Evolutionary conservation across 1,284 basidiomycete genomes (phyloP), one percentile per base, ranked within the genome.

Genomic region (Microbotryum scabiosae): DNA sequence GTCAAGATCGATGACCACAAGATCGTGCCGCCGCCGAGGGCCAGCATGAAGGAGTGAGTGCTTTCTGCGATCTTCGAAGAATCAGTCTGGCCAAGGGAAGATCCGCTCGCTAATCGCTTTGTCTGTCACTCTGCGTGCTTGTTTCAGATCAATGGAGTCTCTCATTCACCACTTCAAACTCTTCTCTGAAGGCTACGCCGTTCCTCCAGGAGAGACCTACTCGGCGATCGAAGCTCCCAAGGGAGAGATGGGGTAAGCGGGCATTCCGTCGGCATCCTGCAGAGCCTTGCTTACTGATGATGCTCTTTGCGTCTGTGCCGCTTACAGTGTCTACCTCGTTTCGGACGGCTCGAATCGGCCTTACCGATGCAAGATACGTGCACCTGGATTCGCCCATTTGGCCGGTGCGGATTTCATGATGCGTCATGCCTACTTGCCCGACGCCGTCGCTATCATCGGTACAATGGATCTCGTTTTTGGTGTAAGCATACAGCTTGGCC

Each of bases 1-100:
- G 78, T 92, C 79, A 97, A 94, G 79, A 85, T 97, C 36, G 94
- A 98, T 74, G 94, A 97, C 79, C 87, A 97, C 80, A 98, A 97
- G 79, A 85, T 97, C 65, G 87, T 89, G 1, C 91, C 94, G n/a
- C 96, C 94, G 47, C 92, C 96, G 21, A 85, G 94, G 65, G 92
- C 94, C 2, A 86, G 85, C 55, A 98, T 98, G 96, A 98, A 98
- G 79, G 94, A 98, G 80, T 90, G 85, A 76, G 97, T 97, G 20
- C 21, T 14, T 25, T 46, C 23, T 1, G 12, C 28, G 25, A 12
- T 57, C 47, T 26, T 18, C 2, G 14, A 12, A 3, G 8, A 18
- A 6, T 45, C 6, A 20, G 21, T 25, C 26, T 30, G 30, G 30
- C 8, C 20, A 26, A 16, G 20, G n/a, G 9, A 52, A 12, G 36